phyloP scores from a whole-genome alignment of 495 filamentous ascomycete species.

The Chaetomium cochliodes region DNA sequence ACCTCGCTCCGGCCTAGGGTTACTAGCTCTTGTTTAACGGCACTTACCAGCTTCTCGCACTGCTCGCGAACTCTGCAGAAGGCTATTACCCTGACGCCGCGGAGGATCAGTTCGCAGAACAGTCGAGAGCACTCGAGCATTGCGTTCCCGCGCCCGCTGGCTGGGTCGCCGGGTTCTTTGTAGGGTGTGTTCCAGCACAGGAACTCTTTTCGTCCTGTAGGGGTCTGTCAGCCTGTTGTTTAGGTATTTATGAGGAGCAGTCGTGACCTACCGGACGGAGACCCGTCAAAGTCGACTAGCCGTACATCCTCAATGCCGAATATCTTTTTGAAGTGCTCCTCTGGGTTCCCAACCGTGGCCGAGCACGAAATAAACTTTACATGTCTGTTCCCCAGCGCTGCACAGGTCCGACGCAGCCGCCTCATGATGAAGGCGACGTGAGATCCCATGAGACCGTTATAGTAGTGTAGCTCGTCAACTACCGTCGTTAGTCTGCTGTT shows the following conservation, averaged over 20 bases:
- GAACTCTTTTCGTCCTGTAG: constrained; percentile 76
- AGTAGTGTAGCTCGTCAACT: constrained; percentile 88
- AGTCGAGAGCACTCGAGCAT: constrained; percentile 81
- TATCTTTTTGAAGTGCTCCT: constrained; percentile 86
- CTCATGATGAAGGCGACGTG: constrained; percentile 97
- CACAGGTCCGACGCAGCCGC: constrained; percentile 81
- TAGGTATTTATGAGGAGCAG: background rate
- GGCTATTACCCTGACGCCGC: constrained; percentile 89
- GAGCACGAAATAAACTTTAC: constrained; percentile 97
- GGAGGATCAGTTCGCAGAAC: constrained; percentile 84
- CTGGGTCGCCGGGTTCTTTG: constrained; percentile 83
- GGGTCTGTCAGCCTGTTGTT: background rate
- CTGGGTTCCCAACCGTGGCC: constrained; percentile 92
- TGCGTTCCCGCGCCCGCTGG: constrained; percentile 79
- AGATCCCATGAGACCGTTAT: constrained; percentile 91
- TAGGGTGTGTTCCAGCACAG: constrained; percentile 98
- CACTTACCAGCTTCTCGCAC: constrained; percentile 80
- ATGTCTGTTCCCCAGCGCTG: constrained; percentile 82
- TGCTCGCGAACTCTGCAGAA: constrained; percentile 86
- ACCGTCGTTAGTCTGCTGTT: background rate
- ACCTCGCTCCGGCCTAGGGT: constrained; percentile 70
- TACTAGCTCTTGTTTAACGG: constrained; percentile 73
- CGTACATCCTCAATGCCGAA: constrained; percentile 81
- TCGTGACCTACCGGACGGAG: constrained; percentile 60
- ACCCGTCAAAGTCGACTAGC: constrained; percentile 87